Evolutionary conservation across 2,329 filamentous ascomycete species (phyloP), one percentile per base, ranked within the genome.

Genomic region (Tolypocladium amazonense): DNA sequence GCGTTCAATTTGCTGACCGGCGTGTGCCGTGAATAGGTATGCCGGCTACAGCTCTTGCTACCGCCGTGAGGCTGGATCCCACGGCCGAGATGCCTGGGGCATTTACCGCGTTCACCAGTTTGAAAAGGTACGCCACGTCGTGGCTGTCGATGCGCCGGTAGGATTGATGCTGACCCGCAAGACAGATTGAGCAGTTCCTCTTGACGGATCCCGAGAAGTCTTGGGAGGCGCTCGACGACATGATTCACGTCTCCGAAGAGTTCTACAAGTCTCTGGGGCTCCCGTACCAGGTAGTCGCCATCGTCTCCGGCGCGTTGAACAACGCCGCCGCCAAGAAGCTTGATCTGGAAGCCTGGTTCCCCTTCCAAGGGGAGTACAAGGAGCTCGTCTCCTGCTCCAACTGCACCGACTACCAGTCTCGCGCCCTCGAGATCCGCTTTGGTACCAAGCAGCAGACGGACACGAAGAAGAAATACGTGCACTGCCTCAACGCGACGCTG

Each of bases 101-200:
- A 91, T 97, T 63, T 99, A 97, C 83, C 88, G 94, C 65, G 92
- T 97, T 35, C 94, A 99, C 74, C 93, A 99, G 74, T 99, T 97
- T 70, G 93, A 97, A 75, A 97, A 95, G 83, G 87, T 85, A 59
- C 6, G 18, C 27, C n/a, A 0, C 18, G 14, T n/a, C 47, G 1
- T 33, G 27, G 18, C 11, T 11, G 47, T 52, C 47, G 18, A 50
- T 30, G 18, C 7, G 7, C 25, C 7, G 11, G 9, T 35, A 15
- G 9, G 25, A 8, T 33, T 5, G 18, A 47, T 39, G 38, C 54
- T 63, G 35, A 65, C 59, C 9, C 50, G 47, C 20, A 20, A 20
- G 25, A 2, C 30, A 73, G 72, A 84, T 90, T 58, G 88, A 92
- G 70, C 89, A 92, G 77, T 93, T 91, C 70, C 77, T 90, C 62